Base-by-base conservation (phyloP, 2,329 filamentous ascomycete species). In the Pseudogymnoascus destructans region DNA sequence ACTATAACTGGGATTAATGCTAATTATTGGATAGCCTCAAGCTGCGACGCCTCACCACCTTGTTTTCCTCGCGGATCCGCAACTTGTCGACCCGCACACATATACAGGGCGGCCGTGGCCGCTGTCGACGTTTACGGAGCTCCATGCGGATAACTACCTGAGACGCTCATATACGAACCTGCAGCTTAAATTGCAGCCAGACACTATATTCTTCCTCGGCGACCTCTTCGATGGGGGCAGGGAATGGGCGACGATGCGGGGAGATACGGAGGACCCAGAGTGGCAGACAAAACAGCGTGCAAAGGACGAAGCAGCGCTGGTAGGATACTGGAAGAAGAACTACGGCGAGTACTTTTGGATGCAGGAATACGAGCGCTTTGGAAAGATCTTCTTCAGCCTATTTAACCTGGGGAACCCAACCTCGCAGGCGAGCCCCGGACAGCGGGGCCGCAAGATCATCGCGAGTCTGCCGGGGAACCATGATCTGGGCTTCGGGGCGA, bases 201-300 rank as follows among this genome's bases (percentile, higher is more conserved):
- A 96, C 68, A 91, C 87, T 13, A 76, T 95, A 0, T 81, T 96
- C 68, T 97, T 98, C 68, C 75, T 98, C 0, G 93, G 93, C 6
- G 93, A 98, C 68, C 75, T 98, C 0, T 96, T 98, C 66, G 93
- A 98, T 68, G 93, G 93, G 3, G 93, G 93, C 7, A 81, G 93
- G 64, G 93, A 98, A 74, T 98, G 93, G 93, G 86, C 85, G 64
- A 92, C 91, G 10, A 74, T 72, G 2, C 76, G 76, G 21, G 85
- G 80, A 42, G 71, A 77, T 49, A 82, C 81, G 57, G 72, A 76
- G 21, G 82, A 85, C 62, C 79, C 80, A 1, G 74, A 75, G 62
- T 85, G 81, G 81, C 77, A 77, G 19, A 71, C 71, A 27, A 73
- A 71, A 3, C 74, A 76, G 38, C 73, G 77, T 17, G 79, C 80